Percentiles rank a stretch among this genome's conserved stretches.
phyloP scores from a whole-genome alignment of 371 early-diverging fungal species.

The Encephalitozoon intestinalis region DNA sequence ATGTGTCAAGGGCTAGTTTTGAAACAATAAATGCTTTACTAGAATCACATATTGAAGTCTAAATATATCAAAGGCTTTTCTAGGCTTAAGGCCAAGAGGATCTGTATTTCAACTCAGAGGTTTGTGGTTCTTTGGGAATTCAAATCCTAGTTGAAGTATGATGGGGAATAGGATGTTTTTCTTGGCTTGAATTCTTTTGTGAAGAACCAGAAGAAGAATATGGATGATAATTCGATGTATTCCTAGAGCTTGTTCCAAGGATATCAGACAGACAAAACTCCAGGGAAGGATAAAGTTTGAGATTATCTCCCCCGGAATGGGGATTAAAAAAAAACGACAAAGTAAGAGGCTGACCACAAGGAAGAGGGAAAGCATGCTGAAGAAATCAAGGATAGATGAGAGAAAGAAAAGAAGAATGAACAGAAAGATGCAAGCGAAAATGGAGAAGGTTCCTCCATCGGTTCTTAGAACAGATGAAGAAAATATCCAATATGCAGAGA shows the following conservation, averaged over 20 bases:
- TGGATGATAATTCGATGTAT: background rate
- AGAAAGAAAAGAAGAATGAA: slow-evolving; percentile 1
- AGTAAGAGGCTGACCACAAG: slow-evolving; percentile 26
- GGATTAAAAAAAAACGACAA: background rate
- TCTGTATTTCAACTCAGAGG: too few species aligned
- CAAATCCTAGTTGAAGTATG: too few species aligned
- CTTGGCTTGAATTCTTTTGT: too few species aligned
- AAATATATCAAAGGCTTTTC: too few species aligned
- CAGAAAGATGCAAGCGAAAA: background rate
- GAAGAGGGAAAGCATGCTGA: slow-evolving; percentile 24
- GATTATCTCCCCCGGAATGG: background rate
- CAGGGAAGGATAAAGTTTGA: background rate
- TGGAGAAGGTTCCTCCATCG: slow-evolving; percentile 1
- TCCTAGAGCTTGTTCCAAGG: background rate
- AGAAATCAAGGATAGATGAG: slow-evolving; percentile 9
- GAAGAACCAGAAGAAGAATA: too few species aligned
- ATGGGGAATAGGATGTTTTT: too few species aligned
- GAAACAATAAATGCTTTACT: slow-evolving; percentile 8
- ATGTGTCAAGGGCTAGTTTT: background rate
- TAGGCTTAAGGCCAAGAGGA: too few species aligned
- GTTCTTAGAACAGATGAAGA: slow-evolving; percentile 5
- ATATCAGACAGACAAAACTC: too few species aligned
- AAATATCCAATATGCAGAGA: background rate
- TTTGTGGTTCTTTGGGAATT: too few species aligned
- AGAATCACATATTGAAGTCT: background rate